phyloP scores from a whole-genome alignment of 768 basidiomycete genomes.

The Tylopilus vinaceipallidus region DNA sequence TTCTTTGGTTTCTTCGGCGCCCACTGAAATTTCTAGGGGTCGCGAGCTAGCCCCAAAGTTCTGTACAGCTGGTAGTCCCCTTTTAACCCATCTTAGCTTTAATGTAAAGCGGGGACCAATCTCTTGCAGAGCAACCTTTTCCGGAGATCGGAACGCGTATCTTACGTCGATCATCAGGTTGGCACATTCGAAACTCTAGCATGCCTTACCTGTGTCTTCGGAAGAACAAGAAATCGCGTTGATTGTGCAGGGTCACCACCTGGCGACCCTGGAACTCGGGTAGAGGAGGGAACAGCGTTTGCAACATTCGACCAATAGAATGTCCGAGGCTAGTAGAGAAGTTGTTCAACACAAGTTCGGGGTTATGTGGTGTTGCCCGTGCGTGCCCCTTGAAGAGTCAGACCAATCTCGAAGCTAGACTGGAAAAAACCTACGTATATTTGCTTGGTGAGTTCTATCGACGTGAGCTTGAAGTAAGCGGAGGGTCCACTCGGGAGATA shows the following conservation, averaged over 20 bases:
- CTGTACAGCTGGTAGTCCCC: constrained; percentile 81
- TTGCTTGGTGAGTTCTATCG: constrained; percentile 79
- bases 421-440: constrained; percentile 63
- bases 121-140: constrained; percentile 92
- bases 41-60: constrained; percentile 62
- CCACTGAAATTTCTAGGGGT: constrained; percentile 53
- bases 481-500: constrained; percentile 91
- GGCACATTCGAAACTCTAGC: background rate
- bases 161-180: constrained; percentile 37
- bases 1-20: constrained; percentile 30
- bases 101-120: constrained; percentile 97
- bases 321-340: constrained; percentile 95
- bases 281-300: constrained; percentile 91
- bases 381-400: constrained; percentile 73
- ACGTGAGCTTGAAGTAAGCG: constrained; percentile 93
- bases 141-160: constrained; percentile 88
- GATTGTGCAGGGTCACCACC: constrained; percentile 96
- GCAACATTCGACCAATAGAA: constrained; percentile 92
- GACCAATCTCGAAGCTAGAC: background rate
- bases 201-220: constrained; percentile 79
- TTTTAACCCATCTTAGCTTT: constrained; percentile 86
- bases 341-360: constrained; percentile 92
- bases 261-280: constrained; percentile 96
- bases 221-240: constrained; percentile 98
- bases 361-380: constrained; percentile 86